These are phyloP conservation scores for Rhynchospora breviuscula DNA, from an alignment of 176 grass and related monocot genomes.

Conservation along the genomic window DNA sequence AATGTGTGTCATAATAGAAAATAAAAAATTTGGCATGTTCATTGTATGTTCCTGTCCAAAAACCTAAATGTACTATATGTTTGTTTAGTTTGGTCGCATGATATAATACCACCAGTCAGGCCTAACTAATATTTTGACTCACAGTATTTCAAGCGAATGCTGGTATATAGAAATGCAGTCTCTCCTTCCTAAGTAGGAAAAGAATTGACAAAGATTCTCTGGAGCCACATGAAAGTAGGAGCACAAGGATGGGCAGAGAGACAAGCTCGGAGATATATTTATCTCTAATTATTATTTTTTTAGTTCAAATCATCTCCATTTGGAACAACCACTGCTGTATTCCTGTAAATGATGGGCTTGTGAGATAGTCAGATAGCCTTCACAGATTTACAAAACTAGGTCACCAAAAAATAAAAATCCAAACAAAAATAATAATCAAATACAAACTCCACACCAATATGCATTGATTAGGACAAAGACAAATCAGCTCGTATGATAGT, in stretches of 20 bases:
- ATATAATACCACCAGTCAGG: not conserved
- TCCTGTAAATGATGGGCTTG: not conserved
- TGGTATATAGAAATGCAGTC: conserved; percentile 14
- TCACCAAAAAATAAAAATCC: not conserved
- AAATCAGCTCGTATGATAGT: not conserved
- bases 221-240: conserved; percentile 30
- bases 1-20: conserved; percentile 7
- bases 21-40: not conserved
- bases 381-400: not conserved
- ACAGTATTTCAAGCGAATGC: conserved; percentile 8
- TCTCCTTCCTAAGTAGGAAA: conserved; percentile 15
- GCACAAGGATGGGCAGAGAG: conserved; percentile 19
- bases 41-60: not conserved
- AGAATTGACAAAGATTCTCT: conserved; percentile 44
- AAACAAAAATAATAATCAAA: not conserved
- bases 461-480: not conserved
- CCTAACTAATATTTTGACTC: not conserved
- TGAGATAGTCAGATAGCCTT: not conserved
- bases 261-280: conserved; percentile 26
- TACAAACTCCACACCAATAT: not conserved
- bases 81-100: conserved; percentile 17
- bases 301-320: not conserved
- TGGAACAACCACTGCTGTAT: not conserved
- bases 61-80: conserved; percentile 19
- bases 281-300: not conserved